Percentiles rank a stretch among this genome's conserved stretches.
Evolutionary conservation across 1,139 yeast species (phyloP).

Genomic region (Taphrina deformans): DNA sequence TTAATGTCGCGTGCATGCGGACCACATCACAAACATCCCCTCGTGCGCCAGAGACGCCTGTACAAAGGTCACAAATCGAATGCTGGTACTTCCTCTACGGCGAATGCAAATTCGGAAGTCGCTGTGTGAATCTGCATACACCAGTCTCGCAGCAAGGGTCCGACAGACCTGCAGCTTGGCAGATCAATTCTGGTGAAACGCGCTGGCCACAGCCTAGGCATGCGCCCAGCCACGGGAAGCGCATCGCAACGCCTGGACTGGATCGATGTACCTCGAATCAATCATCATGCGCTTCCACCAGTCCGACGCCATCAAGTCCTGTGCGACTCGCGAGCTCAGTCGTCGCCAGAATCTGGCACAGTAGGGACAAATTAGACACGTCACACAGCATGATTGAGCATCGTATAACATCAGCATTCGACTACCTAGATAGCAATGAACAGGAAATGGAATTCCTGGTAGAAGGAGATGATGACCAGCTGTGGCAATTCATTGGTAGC

Average conservation of each 20-base stretch:
- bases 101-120: constrained; percentile 11
- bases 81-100: constrained; percentile 26
- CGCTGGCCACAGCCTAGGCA: background rate
- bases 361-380: too few relatives aligned
- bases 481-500: background rate
- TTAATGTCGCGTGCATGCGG: background rate
- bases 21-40: background rate
- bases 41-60: background rate
- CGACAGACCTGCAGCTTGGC: background rate
- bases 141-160: background rate
- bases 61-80: background rate
- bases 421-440: too few relatives aligned
- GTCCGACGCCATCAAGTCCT: background rate
- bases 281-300: background rate
- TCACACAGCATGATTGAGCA: too few relatives aligned
- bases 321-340: background rate
- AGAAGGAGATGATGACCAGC: background rate
- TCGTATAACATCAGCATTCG: too few relatives aligned
- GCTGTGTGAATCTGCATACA: constrained; percentile 14
- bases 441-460: too few relatives aligned
- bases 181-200: background rate
- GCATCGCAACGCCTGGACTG: background rate
- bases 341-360: too few relatives aligned
- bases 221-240: background rate
- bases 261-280: background rate